Evolutionary conservation across 352 stramenopile genomes (phyloP).

Genomic region (Nothophytophthora sp.): DNA sequence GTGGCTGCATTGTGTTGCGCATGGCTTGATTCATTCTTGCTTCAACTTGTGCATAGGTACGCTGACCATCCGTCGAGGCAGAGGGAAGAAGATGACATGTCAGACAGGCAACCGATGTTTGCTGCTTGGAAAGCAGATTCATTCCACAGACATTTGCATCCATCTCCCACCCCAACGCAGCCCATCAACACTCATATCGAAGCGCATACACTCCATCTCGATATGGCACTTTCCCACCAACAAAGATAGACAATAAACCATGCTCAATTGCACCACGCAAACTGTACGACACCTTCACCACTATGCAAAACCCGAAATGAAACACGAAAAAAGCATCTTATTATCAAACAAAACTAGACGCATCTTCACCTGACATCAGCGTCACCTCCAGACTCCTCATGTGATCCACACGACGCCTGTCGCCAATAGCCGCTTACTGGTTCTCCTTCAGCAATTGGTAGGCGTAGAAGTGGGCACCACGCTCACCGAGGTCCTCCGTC

Average conservation of each 20-base stretch:
- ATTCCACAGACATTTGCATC: too few species aligned
- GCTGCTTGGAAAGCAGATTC: neutral
- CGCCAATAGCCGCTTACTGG: constrained; percentile 1
- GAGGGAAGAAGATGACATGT: too few species aligned
- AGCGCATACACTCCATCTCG: too few species aligned
- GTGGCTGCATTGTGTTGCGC: too few species aligned
- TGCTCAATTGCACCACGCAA: too few species aligned
- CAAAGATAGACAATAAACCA: too few species aligned
- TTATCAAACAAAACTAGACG: constrained; percentile 2
- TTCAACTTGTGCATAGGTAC: neutral
- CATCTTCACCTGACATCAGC: neutral
- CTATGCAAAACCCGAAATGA: too few species aligned
- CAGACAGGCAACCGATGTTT: neutral
- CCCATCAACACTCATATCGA: too few species aligned
- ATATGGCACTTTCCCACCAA: too few species aligned
- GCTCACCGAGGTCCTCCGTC: constrained; percentile 83
- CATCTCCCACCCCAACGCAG: too few species aligned
- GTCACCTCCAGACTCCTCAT: constrained; percentile 2
- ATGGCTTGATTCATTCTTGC: too few species aligned
- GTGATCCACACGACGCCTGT: neutral
- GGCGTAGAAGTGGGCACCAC: constrained; percentile 83
- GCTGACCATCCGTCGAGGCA: neutral
- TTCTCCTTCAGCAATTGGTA: constrained; percentile 49
- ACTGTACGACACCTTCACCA: too few species aligned
- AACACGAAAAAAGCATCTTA: constrained; percentile 1